phyloP scores from a whole-genome alignment of 371 early-diverging fungal genomes.

The Lichtheimia ramosa region DNA sequence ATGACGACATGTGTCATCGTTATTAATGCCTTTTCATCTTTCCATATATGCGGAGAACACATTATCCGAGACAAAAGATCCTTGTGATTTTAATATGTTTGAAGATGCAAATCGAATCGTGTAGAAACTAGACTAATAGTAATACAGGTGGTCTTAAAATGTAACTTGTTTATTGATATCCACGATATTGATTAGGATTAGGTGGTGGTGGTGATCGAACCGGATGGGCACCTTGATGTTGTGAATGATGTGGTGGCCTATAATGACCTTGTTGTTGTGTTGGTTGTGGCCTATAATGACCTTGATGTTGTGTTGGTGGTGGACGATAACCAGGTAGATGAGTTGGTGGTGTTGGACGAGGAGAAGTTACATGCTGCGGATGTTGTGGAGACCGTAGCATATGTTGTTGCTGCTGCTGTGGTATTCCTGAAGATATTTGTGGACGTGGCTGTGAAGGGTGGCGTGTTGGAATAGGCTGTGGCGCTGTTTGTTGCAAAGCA shows the following conservation, averaged over 20 bases:
- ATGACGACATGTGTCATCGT: too few relatives aligned
- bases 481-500: not conserved
- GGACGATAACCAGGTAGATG: not conserved
- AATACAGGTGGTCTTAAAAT: too few relatives aligned
- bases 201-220: not conserved
- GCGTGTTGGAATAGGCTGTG: not conserved
- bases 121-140: too few relatives aligned
- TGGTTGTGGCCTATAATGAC: not conserved
- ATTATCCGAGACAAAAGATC: too few relatives aligned
- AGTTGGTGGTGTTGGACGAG: not conserved
- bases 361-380: not conserved
- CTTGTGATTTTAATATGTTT: too few relatives aligned
- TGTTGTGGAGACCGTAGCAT: not conserved
- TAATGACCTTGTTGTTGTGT: not conserved
- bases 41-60: too few relatives aligned
- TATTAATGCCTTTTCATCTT: too few relatives aligned
- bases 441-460: too few relatives aligned
- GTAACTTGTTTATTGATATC: not conserved
- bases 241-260: constrained; percentile 1
- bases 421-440: not conserved
- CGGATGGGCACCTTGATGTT: constrained; percentile 1
- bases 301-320: not conserved
- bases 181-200: not conserved
- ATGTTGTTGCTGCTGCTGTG: not conserved
- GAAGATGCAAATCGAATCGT: too few relatives aligned